Conservation (phyloP, 2,329 filamentous ascomycete species). For the Diplocarpon rosae region DNA sequence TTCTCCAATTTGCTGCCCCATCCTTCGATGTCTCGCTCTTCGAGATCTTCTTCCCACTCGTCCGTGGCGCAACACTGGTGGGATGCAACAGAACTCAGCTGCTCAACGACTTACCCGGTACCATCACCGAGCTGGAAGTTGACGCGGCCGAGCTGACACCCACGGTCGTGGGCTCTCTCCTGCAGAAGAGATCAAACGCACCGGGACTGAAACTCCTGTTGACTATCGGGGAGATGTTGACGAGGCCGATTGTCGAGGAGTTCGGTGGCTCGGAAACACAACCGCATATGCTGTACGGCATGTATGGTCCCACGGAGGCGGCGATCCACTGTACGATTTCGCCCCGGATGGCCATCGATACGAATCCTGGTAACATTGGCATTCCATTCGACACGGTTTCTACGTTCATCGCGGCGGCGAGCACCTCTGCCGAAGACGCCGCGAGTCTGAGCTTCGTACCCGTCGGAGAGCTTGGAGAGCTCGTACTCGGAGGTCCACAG, state of each 20-base stretch:
- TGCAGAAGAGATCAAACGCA: slow-evolving; percentile 55
- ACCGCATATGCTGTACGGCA: slow-evolving; percentile 66
- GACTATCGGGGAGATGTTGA: slow-evolving; percentile 92
- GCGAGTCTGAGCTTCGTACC: slow-evolving; percentile 21
- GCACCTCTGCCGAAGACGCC: slow-evolving; percentile 10
- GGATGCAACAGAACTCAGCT: slow-evolving; percentile 58
- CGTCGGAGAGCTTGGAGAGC: slow-evolving; percentile 39
- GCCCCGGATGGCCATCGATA: slow-evolving; percentile 43
- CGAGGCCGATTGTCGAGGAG: slow-evolving; percentile 61
- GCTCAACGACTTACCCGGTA: slow-evolving; percentile 61
- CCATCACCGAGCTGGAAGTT: slow-evolving; percentile 53
- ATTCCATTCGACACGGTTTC: slow-evolving; percentile 65
- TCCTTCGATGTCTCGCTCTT: slow-evolving; percentile 94
- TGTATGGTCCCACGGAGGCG: slow-evolving; percentile 92
- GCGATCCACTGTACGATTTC: slow-evolving; percentile 83
- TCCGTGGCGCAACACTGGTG: slow-evolving; percentile 62
- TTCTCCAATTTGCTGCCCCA: slow-evolving; percentile 83
- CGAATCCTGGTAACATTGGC: slow-evolving; percentile 60
- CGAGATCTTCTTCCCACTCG: slow-evolving; percentile 84
- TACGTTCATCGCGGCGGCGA: slow-evolving; percentile 24
- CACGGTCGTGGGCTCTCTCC: slow-evolving; percentile 69
- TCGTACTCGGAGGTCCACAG: slow-evolving; percentile 71
- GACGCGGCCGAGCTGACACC: slow-evolving; percentile 87
- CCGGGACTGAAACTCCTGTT: slow-evolving; percentile 61
- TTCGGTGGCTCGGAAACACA: slow-evolving; percentile 47